phyloP scores from a whole-genome alignment of 2,329 filamentous ascomycete genomes.

The Mycosphaerella sp. region DNA sequence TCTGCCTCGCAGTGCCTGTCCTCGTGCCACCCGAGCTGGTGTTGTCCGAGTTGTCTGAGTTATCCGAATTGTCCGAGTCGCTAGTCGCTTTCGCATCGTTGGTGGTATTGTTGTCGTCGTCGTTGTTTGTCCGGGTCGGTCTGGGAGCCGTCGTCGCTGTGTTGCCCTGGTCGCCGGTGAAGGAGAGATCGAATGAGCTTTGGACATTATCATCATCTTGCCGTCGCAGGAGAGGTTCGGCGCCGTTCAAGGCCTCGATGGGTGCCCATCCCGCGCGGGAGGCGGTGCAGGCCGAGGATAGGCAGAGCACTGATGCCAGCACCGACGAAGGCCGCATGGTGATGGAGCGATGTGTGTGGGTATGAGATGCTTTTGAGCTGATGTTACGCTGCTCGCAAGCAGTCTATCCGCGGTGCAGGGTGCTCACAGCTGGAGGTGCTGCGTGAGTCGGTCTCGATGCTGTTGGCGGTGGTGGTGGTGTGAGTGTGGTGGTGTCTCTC shows the following conservation, averaged over 20 bases:
- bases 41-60: slow-evolving; percentile 12
- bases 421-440: slow-evolving; percentile 5
- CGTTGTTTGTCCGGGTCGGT: slow-evolving; percentile 13
- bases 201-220: slow-evolving; percentile 19
- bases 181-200: slow-evolving; percentile 22
- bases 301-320: slow-evolving; percentile 29
- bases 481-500: too few relatives aligned
- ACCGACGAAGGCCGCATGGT: slow-evolving; percentile 33
- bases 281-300: slow-evolving; percentile 29
- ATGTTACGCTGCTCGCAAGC: slow-evolving; percentile 3
- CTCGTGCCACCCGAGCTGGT: slow-evolving; percentile 16
- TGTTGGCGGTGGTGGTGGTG: background rate
- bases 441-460: slow-evolving; percentile 5
- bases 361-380: slow-evolving; percentile 3
- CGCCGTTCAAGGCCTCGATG: slow-evolving; percentile 22
- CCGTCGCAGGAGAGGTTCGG: slow-evolving; percentile 26
- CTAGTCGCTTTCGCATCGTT: slow-evolving; percentile 15
- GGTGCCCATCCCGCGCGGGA: slow-evolving; percentile 26
- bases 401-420: background rate
- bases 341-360: slow-evolving; percentile 6
- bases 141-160: slow-evolving; percentile 22
- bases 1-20: slow-evolving; percentile 18
- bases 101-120: background rate
- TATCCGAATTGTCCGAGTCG: slow-evolving; percentile 8
- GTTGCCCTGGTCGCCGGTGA: slow-evolving; percentile 20